phyloP scores from a whole-genome alignment of 164 flowering plant species.

The Berberis thunbergii region DNA sequence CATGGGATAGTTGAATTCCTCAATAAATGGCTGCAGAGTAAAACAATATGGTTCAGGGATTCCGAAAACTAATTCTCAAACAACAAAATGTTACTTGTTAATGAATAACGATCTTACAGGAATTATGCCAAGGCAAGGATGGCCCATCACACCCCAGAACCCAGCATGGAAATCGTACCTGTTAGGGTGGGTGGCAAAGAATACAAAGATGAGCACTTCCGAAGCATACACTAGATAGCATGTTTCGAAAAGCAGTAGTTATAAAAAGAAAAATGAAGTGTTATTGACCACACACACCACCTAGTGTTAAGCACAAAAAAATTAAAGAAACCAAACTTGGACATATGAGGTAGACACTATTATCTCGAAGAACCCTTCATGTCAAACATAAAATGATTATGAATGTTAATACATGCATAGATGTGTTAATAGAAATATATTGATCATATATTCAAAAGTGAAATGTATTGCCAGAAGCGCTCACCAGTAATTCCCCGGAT shows the following conservation, averaged over 20 bases:
- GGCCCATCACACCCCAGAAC: conserved; percentile 91
- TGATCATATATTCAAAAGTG: no score
- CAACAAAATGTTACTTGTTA: background rate
- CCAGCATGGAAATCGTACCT: conserved; percentile 95
- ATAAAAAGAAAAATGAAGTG: no score
- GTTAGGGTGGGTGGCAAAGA: conserved; percentile 9
- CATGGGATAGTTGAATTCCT: conserved; percentile 74
- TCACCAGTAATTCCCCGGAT: conserved; percentile 87
- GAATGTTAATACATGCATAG: no score
- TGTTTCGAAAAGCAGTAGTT: background rate
- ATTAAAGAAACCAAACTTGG: no score
- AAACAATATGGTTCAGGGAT: background rate
- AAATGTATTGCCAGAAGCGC: background rate
- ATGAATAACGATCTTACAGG: conserved; percentile 45
- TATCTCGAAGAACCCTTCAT: no score
- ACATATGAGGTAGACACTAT: no score
- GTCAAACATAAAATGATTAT: no score
- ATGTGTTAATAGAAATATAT: no score
- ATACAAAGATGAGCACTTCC: background rate
- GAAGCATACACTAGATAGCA: background rate
- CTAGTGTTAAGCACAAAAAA: no score
- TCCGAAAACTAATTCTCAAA: background rate
- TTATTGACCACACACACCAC: no score
- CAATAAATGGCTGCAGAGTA: conserved; percentile 76
- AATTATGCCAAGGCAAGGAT: conserved; percentile 84